Evolutionary conservation across 768 basidiomycete genomes (phyloP).

Genomic region (Amanita molliuscula): DNA sequence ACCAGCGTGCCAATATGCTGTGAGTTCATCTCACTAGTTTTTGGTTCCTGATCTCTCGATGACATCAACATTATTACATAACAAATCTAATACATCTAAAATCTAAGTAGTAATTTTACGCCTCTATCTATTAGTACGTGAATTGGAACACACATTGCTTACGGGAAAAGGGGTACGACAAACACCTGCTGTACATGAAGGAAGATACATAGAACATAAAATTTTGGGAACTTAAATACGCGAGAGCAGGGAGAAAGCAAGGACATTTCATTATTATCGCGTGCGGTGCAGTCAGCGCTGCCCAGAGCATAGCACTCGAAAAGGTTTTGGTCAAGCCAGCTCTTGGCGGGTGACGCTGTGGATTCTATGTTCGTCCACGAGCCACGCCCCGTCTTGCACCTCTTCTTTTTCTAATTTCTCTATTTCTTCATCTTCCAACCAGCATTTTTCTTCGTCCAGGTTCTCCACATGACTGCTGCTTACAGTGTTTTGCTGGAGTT

Average conservation of each 20-base stretch:
- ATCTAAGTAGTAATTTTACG: too few species aligned
- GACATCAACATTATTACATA: neutral
- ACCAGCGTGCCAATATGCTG: neutral
- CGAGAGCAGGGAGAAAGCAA: neutral
- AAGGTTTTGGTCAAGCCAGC: slow-evolving; percentile 10
- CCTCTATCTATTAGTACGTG: neutral
- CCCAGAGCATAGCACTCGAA: neutral
- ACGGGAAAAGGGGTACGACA: neutral
- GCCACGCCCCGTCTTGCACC: slow-evolving; percentile 20
- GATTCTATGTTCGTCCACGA: slow-evolving; percentile 19
- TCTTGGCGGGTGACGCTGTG: slow-evolving; percentile 17
- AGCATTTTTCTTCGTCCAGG: neutral
- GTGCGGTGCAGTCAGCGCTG: neutral
- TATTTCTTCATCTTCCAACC: slow-evolving; percentile 8
- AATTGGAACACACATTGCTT: neutral
- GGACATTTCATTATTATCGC: neutral
- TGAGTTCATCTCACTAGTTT: neutral
- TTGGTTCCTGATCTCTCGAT: neutral
- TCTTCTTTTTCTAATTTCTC: slow-evolving; percentile 17
- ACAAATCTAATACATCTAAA: neutral
- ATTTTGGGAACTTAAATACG: neutral
- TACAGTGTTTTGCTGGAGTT: neutral
- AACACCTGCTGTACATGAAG: neutral
- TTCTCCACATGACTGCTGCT: neutral
- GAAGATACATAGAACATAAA: neutral